Conservation (phyloP, 2,329 filamentous ascomycete genomes). For the Nemania diffusa region DNA sequence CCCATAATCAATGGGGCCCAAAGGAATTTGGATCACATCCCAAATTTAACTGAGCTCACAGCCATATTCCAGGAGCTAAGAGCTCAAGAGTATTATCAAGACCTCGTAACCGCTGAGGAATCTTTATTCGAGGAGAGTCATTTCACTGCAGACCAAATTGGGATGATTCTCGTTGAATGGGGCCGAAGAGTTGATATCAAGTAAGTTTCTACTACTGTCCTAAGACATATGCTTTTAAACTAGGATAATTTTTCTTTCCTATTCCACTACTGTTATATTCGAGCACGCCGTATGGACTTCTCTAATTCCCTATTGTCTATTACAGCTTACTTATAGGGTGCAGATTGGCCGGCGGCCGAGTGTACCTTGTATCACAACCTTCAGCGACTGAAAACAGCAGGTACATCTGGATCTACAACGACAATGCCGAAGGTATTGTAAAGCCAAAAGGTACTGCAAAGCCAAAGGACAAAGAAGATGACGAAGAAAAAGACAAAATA, state of each 20-base stretch:
- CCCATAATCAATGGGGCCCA: conserved; percentile 23
- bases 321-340: conserved; percentile 20
- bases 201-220: conserved; percentile 11
- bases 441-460: no score
- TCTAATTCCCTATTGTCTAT: neutral
- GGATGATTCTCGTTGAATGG: conserved; percentile 21
- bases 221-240: no score
- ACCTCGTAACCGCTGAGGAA: no score
- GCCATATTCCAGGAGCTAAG: neutral
- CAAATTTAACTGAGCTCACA: conserved; percentile 1
- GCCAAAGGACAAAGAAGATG: no score
- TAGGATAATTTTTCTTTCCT: neutral
- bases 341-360: neutral
- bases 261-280: no score
- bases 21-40: neutral
- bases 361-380: fast-evolving
- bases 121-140: no score
- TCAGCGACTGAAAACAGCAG: neutral
- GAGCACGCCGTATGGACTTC: no score
- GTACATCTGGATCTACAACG: conserved; percentile 32
- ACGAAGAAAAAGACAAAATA: neutral
- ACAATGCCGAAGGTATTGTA: conserved; percentile 6
- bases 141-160: no score
- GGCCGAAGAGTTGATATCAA: neutral
- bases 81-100: neutral